Evolutionary conservation across 768 basidiomycete species (phyloP).

Genomic region (Hypsizygus marmoreus): DNA sequence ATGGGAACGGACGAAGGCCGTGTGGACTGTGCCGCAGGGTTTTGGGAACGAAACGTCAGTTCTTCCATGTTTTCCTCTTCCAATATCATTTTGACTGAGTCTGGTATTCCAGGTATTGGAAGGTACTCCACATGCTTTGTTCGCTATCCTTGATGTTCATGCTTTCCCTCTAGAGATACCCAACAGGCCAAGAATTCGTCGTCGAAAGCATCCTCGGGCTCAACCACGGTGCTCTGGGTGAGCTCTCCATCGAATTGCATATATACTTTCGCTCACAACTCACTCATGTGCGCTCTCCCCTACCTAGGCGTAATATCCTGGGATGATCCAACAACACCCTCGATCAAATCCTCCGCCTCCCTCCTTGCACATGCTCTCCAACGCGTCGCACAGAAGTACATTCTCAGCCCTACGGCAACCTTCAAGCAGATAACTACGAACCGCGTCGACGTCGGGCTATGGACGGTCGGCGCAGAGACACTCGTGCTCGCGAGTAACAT

Average conservation of each 20-base stretch:
- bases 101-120: conserved; percentile 47
- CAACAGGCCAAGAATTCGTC: conserved; percentile 71
- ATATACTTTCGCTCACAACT: not conserved
- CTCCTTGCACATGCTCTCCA: conserved; percentile 43
- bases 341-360: conserved; percentile 57
- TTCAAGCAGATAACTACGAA: conserved; percentile 41
- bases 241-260: conserved; percentile 14
- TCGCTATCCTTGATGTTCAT: not conserved
- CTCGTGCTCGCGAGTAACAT: conserved; percentile 56
- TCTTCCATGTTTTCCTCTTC: not conserved
- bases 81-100: not conserved
- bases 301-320: conserved; percentile 55
- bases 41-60: conserved; percentile 64
- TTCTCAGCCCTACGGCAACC: conserved; percentile 42
- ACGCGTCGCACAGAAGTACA: conserved; percentile 48
- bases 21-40: conserved; percentile 82
- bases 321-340: conserved; percentile 52
- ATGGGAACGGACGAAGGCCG: conserved; percentile 66
- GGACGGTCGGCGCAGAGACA: conserved; percentile 42
- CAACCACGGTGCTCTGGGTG: conserved; percentile 68
- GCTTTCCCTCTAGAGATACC: conserved; percentile 37
- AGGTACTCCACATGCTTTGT: conserved; percentile 27
- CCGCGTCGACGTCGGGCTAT: conserved; percentile 52
- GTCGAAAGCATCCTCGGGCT: conserved; percentile 66
- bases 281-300: not conserved